Base-by-base conservation (phyloP, 176 grass and related monocot species). In the Alopecurus myosuroides region DNA sequence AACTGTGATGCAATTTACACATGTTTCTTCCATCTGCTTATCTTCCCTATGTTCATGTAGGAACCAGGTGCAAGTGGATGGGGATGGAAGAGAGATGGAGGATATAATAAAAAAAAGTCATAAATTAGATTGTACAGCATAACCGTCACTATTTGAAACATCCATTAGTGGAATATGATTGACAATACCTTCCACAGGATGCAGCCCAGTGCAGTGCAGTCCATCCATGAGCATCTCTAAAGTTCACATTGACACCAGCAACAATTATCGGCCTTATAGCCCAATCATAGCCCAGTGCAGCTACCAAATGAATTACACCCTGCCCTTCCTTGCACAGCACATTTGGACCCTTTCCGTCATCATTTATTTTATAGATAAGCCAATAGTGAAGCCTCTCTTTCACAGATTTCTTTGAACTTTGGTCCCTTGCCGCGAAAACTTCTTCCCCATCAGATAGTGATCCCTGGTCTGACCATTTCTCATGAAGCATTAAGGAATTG, bases 141-240 rank as follows among this genome's bases (percentile, higher is more conserved):
- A 69, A 45, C 57, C 22, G 40, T 44, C 14, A 22, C 18, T 58
- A 76, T 73, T 68, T 64, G 20, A 65, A 86, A 79, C 13, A 80
- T 51, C 23, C 57, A 52, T 33, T 77, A 42, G 65, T 66, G 51
- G 36, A 85, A 48, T 76, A 53, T 70, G 22, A 36, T 25, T 45
- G 76, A 34, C 23, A 86, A 85, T 85, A 99, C 97, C 97, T 96
- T 83, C 97, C 94, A 80, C 88, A 91, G 34, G 79, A 94, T 84
- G 97, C 97, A 74, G 97, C 97, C 97, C 97, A 99, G 66, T 99
- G 97, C 91, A 99, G 97, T 0, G 97, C 97, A 80, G 97, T 99
- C 97, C 97, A 99, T 56, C 97, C 97, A 86, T 66, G 94, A 70
- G 87, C 74, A 92, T 99, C 97, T 84, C 97, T 97, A 78, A 97